Percentiles rank a stretch among this genome's conserved stretches.
phyloP scores from a whole-genome alignment of 2,329 filamentous ascomycete species.

The Gliomastix tumulicola region DNA sequence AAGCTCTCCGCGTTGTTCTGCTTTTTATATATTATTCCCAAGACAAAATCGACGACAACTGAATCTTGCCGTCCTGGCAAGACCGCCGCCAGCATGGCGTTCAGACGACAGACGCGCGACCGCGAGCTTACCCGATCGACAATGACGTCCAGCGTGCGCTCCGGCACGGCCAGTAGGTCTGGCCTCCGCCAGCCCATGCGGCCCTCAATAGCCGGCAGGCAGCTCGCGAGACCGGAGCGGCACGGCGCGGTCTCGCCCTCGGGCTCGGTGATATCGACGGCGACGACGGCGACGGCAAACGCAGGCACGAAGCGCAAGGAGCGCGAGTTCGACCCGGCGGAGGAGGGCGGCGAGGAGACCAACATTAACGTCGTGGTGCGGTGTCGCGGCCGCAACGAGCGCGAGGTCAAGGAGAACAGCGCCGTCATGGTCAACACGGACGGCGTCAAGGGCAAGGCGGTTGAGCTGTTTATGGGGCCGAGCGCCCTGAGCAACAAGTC shows the following conservation, averaged over 20 bases:
- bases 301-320: constrained; percentile 76
- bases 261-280: constrained; percentile 55
- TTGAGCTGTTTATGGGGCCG: constrained; percentile 87
- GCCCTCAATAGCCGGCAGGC: neutral
- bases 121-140: constrained; percentile 25
- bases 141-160: constrained; percentile 21
- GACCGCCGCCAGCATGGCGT: constrained; percentile 22
- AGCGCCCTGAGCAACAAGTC: constrained; percentile 92
- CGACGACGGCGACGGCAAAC: constrained; percentile 51
- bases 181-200: constrained; percentile 4
- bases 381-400: constrained; percentile 85
- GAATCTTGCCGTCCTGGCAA: too few species aligned
- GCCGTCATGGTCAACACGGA: constrained; percentile 85
- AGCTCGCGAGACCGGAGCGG: constrained; percentile 12
- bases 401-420: constrained; percentile 91
- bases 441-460: constrained; percentile 75
- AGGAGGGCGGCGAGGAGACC: constrained; percentile 65
- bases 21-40: too few species aligned
- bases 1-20: too few species aligned
- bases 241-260: constrained; percentile 59
- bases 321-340: constrained; percentile 68
- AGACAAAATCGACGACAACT: too few species aligned
- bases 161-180: constrained; percentile 13
- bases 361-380: constrained; percentile 98
- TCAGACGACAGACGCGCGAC: constrained; percentile 26